Conservation (phyloP, 2,329 filamentous ascomycete species). For the Pseudocercospora vitis region DNA sequence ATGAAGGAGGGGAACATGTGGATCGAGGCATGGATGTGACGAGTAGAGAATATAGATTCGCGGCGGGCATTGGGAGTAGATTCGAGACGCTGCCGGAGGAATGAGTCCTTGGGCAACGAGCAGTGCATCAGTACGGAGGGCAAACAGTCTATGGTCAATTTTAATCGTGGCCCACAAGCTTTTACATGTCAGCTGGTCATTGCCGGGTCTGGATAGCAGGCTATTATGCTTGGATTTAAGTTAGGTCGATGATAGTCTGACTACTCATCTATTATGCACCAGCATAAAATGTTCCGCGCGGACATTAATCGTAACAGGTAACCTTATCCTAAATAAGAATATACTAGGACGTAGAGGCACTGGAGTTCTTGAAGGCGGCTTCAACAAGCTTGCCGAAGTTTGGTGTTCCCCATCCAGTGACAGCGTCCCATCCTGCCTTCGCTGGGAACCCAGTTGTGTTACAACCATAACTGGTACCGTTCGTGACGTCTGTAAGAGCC, state of each 20-base stretch:
- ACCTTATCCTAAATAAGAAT: background rate
- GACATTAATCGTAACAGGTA: too few relatives aligned
- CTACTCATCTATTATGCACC: too few relatives aligned
- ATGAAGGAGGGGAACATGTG: slow-evolving; percentile 28
- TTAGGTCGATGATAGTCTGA: too few relatives aligned
- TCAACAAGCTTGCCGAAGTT: slow-evolving; percentile 30
- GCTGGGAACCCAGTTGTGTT: slow-evolving; percentile 36
- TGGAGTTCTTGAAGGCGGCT: slow-evolving; percentile 27
- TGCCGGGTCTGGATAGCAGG: too few relatives aligned
- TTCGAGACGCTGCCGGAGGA: slow-evolving; percentile 39
- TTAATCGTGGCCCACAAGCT: too few relatives aligned
- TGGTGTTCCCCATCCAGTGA: slow-evolving; percentile 29
- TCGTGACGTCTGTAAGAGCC: slow-evolving; percentile 52
- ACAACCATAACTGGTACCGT: slow-evolving; percentile 35
- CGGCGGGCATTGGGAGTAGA: slow-evolving; percentile 45
- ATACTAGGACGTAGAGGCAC: background rate
- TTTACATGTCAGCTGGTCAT: too few relatives aligned
- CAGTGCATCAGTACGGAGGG: too few relatives aligned
- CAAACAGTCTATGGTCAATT: too few relatives aligned
- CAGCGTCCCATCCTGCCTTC: slow-evolving; percentile 36
- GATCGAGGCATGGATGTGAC: slow-evolving; percentile 25
- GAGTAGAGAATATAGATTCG: slow-evolving; percentile 29
- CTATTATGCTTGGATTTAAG: too few relatives aligned
- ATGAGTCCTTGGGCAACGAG: too few relatives aligned
- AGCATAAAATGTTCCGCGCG: too few relatives aligned